These are phyloP conservation scores for Dendryphion nanum DNA, from an alignment of 2,329 filamentous ascomycete species.

Conservation along the genomic window DNA sequence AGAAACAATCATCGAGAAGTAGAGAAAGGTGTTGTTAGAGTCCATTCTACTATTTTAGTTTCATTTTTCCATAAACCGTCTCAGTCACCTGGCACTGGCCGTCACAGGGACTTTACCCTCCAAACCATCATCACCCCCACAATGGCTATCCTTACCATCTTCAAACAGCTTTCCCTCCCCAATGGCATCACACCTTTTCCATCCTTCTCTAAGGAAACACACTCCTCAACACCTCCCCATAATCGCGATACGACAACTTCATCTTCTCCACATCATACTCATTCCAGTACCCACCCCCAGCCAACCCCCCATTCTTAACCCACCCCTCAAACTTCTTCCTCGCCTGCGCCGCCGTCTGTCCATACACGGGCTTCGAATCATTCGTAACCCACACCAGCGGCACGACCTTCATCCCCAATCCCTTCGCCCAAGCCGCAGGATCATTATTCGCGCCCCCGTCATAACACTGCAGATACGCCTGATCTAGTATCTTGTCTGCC, in stretches of 20 bases:
- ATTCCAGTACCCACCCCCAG: conserved; percentile 48
- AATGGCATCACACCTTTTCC: no score
- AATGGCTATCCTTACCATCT: no score
- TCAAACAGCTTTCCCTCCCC: no score
- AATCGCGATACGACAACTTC: conserved; percentile 37
- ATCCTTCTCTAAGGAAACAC: no score
- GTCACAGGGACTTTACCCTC: no score
- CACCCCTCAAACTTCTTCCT: conserved; percentile 36
- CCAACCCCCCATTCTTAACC: conserved; percentile 30
- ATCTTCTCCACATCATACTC: conserved; percentile 51
- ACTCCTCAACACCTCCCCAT: conserved; percentile 24
- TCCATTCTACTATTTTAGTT: no score
- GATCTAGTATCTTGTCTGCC: conserved; percentile 36
- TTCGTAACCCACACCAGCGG: conserved; percentile 49
- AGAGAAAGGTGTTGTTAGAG: no score
- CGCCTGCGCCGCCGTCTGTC: conserved; percentile 40
- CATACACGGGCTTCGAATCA: conserved; percentile 46
- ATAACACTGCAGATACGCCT: conserved; percentile 48
- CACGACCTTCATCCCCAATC: conserved; percentile 43
- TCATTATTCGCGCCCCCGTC: conserved; percentile 46
- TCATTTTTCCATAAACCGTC: no score
- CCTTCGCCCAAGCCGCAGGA: conserved; percentile 39
- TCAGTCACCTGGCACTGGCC: no score
- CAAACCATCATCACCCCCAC: no score
- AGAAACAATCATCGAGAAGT: no score